A percentile compares a stretch with the other conserved stretches of the same genome.
These are phyloP conservation scores for Isatis lusitanica DNA, from an alignment of 441 rosid species.

Conservation along the genomic window DNA sequence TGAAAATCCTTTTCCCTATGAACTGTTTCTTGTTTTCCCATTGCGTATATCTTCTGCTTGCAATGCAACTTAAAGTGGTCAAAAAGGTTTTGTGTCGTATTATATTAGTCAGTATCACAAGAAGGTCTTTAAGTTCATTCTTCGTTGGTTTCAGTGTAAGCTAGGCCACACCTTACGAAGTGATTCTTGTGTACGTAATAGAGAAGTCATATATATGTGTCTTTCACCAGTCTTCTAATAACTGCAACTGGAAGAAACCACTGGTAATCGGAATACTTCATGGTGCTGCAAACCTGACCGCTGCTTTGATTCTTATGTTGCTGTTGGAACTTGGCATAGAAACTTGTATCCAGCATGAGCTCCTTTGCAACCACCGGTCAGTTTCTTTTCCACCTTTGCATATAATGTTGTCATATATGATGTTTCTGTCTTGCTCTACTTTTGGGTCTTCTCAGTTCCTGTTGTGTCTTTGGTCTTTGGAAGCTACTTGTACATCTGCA, in stretches of 20 bases:
- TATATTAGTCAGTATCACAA: too few relatives aligned
- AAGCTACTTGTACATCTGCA: too few relatives aligned
- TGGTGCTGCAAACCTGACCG: constrained; percentile 47
- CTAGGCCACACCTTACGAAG: constrained; percentile 77
- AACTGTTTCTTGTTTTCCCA: too few relatives aligned
- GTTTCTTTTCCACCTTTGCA: too few relatives aligned
- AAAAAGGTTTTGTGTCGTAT: too few relatives aligned
- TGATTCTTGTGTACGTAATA: constrained; percentile 68
- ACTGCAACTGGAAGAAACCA: constrained; percentile 69
- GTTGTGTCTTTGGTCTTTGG: too few relatives aligned
- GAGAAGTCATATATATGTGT: constrained; percentile 52
- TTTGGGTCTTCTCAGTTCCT: too few relatives aligned
- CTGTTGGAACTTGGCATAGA: too few relatives aligned
- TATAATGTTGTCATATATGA: too few relatives aligned
- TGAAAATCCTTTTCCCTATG: background rate
- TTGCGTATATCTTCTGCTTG: background rate
- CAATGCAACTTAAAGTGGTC: background rate
- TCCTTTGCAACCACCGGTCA: constrained; percentile 59
- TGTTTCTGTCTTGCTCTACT: too few relatives aligned
- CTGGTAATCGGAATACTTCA: constrained; percentile 75
- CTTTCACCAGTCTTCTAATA: constrained; percentile 42
- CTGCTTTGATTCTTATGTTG: too few relatives aligned
- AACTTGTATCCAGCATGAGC: too few relatives aligned
- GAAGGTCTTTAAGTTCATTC: constrained; percentile 7
- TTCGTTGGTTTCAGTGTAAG: constrained; percentile 65